Conservation (phyloP, 163 green algal species). For the Chlorella variabilis region DNA sequence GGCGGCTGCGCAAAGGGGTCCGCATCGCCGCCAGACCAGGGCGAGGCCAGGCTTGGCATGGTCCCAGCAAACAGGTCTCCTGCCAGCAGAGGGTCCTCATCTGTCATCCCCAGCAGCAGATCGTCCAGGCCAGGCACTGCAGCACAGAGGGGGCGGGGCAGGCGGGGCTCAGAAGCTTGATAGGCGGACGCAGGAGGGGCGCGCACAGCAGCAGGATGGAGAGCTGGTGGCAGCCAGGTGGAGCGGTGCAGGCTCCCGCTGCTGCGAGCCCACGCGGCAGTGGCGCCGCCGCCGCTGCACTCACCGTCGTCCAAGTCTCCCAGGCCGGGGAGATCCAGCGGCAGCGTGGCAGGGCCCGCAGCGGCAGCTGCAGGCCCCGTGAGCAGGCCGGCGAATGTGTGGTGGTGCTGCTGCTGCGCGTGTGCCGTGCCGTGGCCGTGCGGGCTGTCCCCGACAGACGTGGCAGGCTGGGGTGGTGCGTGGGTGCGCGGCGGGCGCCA, state of each 20-base stretch:
- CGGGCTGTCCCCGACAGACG: background rate
- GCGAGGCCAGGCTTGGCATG: background rate
- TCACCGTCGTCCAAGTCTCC: conserved; percentile 19
- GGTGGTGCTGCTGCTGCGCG: background rate
- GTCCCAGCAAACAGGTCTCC: background rate
- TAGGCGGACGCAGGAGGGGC: too few species aligned
- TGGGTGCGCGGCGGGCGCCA: too few species aligned
- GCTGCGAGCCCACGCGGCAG: too few species aligned
- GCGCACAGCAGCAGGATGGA: too few species aligned
- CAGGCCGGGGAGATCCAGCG: background rate
- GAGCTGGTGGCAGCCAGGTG: too few species aligned
- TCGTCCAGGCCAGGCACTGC: conserved; percentile 20
- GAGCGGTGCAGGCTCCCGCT: too few species aligned
- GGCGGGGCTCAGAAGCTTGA: too few species aligned
- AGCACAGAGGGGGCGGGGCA: background rate
- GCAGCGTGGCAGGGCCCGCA: background rate
- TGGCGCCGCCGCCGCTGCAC: too few species aligned
- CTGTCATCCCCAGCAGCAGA: background rate
- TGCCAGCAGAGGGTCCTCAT: background rate
- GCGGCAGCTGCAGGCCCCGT: background rate
- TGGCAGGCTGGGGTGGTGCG: background rate
- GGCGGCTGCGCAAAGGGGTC: background rate
- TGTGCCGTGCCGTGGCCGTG: background rate
- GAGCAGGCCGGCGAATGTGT: too few species aligned
- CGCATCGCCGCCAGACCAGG: background rate